Base-by-base conservation (phyloP, 225 moss, liverwort and hornwort genomes). In the Antitrichia curtipendula region DNA sequence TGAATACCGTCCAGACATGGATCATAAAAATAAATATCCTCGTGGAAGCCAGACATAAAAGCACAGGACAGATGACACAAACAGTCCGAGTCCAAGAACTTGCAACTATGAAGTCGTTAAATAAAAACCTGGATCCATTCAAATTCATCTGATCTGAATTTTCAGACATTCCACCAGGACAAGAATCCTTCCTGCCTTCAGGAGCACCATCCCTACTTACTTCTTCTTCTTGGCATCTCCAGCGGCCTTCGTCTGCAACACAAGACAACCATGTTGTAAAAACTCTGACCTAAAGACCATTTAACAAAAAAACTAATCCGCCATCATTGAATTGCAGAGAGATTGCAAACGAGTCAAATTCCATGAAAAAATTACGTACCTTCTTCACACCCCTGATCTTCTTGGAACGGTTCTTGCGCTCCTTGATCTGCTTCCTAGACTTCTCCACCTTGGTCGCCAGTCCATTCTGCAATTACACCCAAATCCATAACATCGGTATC, bases 141-240 rank as follows among this genome's bases (percentile, higher is more conserved):
- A 74, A 63, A 80, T 45, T 64, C 77, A 64, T 83, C 83, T 83
- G 66, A 47, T 69, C 68, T 66, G 69, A 56, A 77, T 22, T 68
- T 41, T 78, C 83, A 66, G 49, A 80, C 65, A 84, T 41, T 74
- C 81, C 80, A 74, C 81, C 63, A 81, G 65, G 57, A 88, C 70
- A 71, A 70, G 21, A 69, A 71, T 62, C 79, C 62, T 57, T 61
- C 20, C 52, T 59, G 68, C 77, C 83, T 70, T 79, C 87, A 84
- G 78, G 74, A 69, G 71, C 71, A 82, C 16, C 53, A 62, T 79
- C 57, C 49, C 80, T 47, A 32, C 57, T 80, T 84, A 90, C 87
- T 91, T 95, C 87, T 94, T 94, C 93, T 97, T 97, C 63, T 82
- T 92, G 28, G 90, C 96, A 36, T 97, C 97, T 90, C 96, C 97